Base-by-base conservation (phyloP, 805 yeast species). In the Wickerhamomyces sydowiorum region DNA sequence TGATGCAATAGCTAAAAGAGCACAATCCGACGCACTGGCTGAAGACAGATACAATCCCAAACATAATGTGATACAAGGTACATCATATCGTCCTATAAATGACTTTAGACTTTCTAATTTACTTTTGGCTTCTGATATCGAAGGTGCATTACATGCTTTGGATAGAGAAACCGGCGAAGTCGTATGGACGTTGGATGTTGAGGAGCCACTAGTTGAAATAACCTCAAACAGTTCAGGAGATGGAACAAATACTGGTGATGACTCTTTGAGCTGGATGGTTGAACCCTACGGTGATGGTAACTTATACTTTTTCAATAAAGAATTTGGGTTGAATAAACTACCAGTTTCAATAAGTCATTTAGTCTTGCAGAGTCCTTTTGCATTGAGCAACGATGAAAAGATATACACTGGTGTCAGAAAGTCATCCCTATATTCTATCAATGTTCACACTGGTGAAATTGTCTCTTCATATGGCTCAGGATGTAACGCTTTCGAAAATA, bases 221-320 rank as follows among this genome's bases (percentile, higher is more conserved):
- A 45, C 58, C 6, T 44, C 62, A 7, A 54, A 52, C 19, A 34
- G 33, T 10, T 48, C 58, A 5, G 35, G 42, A 17, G 42, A 43
- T 22, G 41, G 40, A 14, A 37, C 47, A 14, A 41, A 35, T 18
- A 35, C 40, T 10, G 66, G 52, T 19, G 59, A 60, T 3, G 66
- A 29, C 13, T 4, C 68, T 18, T 53, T 72, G 39, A 75, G 82
- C 0, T 86, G 97, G 91, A 81, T 91, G 40, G 91, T 93, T 1
- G 99, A 93, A 52, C 98, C 98, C 0, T 76, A 73, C 49, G 82
- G 80, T 5, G 96, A 86, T 44, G 99, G 99, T 1, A 68, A 82
- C 0, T 67, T 93, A 4, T 90, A 82, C 60, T 87, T 80, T 57
- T 91, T 91, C 62, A 80, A 86, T 14, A 79, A 80, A 15, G 76